Evolutionary conservation across 2,329 filamentous ascomycete genomes (phyloP), one percentile per base, ranked within the genome.

Genomic region (Cladophialophora yegresii): DNA sequence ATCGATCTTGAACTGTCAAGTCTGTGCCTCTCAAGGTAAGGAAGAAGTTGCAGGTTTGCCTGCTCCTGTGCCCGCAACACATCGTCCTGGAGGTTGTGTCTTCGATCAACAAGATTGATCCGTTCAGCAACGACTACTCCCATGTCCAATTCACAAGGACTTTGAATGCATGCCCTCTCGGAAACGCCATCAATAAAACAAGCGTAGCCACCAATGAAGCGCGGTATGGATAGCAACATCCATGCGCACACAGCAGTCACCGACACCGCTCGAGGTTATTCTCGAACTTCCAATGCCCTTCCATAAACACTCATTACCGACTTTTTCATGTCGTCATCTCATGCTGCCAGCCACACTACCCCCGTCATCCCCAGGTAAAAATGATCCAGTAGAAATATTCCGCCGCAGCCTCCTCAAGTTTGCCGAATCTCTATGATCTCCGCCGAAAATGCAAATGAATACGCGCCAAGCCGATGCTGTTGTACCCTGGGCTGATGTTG

Each of bases 401-500:
- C 54, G 28, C 33, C 54, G 36, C 36, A 43, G 33, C 30, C 30
- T 23, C 36, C 20, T 40, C 13, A 20, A 30, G 10, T 50, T 54
- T 23, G 50, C 32, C 60, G 28, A 22, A 51, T 51, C 36, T 57
- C 40, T 57, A 62, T 51, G 54, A 30, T 51, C 26, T 40, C 40
- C 45, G 9, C 32, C 47, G 36, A 33, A 65, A 62, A 65, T 65
- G 59, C 59, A 62, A 60, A 60, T 51, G 36, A 62, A 47, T 59
- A 10, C 63, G 43, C 63, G 63, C 63, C 63, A 23, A 45, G 30
- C 43, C 51, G 40, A 62, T 65, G 63, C 63, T 59, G 62, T 28
- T 56, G 32, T 32, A 45, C 23, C 28, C 13, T 32, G 32, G 58
- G 50, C 32, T 28, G 45, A 53, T 20, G n/a, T 30, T 26, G 57